These are phyloP conservation scores for Perilla frutescens DNA, from an alignment of 257 asterid genomes.

Conservation along the genomic window DNA sequence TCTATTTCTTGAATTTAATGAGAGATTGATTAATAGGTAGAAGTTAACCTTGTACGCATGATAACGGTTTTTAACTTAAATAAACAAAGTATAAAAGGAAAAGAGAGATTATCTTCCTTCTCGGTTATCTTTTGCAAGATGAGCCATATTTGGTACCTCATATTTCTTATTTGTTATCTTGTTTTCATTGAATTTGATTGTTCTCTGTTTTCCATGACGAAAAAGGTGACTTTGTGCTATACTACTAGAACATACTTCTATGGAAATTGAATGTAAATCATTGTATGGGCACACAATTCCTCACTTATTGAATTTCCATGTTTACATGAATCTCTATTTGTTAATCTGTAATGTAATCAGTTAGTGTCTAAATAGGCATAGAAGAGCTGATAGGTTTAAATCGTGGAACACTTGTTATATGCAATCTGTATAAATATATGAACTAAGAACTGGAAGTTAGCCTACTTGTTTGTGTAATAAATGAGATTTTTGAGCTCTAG, in stretches of 20 bases:
- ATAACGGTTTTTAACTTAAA: too few species aligned
- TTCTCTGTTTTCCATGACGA: not conserved
- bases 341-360: not conserved
- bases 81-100: too few species aligned
- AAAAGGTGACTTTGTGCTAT: not conserved
- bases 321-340: not conserved
- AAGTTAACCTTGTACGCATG: too few species aligned
- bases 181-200: not conserved
- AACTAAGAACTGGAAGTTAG: not conserved
- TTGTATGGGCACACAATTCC: not conserved
- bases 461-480: not conserved
- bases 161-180: too few species aligned
- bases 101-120: too few species aligned
- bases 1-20: too few species aligned
- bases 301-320: not conserved
- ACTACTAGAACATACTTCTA: not conserved
- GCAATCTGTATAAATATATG: not conserved
- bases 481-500: not conserved
- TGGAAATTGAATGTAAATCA: not conserved
- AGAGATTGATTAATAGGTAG: too few species aligned
- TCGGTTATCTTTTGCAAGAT: too few species aligned
- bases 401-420: not conserved
- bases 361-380: not conserved
- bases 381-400: not conserved
- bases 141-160: too few species aligned